Evolutionary conservation across 2,329 filamentous ascomycete species (phyloP).

Genomic region (Leptographium lundbergii): DNA sequence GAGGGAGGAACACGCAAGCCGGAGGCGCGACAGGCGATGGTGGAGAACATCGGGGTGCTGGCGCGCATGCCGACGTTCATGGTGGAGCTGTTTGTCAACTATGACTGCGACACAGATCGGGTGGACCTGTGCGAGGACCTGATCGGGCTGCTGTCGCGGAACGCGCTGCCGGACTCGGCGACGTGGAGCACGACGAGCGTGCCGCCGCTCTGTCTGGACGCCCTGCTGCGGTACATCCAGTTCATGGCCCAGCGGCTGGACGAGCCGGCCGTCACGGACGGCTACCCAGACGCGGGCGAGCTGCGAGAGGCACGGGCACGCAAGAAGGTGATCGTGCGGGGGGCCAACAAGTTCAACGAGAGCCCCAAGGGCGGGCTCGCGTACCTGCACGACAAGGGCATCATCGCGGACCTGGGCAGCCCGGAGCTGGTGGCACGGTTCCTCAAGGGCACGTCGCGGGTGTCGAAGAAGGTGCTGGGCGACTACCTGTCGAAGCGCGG

Average conservation of each 20-base stretch:
- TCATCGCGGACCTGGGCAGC: conserved; percentile 66
- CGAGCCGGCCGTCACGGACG: conserved; percentile 47
- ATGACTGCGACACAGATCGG: conserved; percentile 88
- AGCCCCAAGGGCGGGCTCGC: conserved; percentile 80
- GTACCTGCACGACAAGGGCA: conserved; percentile 72
- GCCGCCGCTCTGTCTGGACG: conserved; percentile 85
- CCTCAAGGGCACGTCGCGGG: conserved; percentile 70
- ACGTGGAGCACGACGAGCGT: conserved; percentile 99
- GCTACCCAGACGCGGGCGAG: conserved; percentile 49
- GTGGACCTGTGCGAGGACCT: conserved; percentile 91
- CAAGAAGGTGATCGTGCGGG: conserved; percentile 83
- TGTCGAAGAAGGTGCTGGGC: conserved; percentile 83
- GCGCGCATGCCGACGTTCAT: conserved; percentile 90
- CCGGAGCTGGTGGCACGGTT: conserved; percentile 74
- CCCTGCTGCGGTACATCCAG: conserved; percentile 79
- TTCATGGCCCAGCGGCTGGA: conserved; percentile 81
- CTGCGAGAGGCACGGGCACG: conserved; percentile 61
- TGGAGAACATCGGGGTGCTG: conserved; percentile 86
- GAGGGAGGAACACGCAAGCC: conserved; percentile 87
- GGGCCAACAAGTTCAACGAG: conserved; percentile 87
- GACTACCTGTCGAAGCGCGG: conserved; percentile 87
- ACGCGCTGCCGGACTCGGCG: conserved; percentile 90
- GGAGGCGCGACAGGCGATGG: conserved; percentile 94
- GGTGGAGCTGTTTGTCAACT: conserved; percentile 93
- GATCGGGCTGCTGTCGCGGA: conserved; percentile 81